phyloP scores from a whole-genome alignment of 2,329 filamentous ascomycete species.

The Graphilbum sp. region DNA sequence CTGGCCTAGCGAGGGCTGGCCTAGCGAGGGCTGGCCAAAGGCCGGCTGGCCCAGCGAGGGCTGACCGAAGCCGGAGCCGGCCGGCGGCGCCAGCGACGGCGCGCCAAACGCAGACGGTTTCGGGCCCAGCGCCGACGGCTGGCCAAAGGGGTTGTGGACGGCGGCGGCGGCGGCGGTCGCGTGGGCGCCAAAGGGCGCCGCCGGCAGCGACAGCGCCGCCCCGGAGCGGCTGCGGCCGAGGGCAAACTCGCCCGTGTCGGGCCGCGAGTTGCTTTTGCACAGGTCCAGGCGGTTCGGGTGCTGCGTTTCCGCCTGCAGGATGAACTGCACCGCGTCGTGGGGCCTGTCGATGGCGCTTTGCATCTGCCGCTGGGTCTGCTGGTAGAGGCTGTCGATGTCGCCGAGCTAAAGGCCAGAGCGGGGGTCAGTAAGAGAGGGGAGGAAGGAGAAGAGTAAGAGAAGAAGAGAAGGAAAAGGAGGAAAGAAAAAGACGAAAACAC shows the following conservation, averaged over 20 bases:
- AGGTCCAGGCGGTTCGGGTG: slow-evolving; percentile 63
- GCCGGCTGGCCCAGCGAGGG: slow-evolving; percentile 15
- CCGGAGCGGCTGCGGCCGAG: slow-evolving; percentile 13
- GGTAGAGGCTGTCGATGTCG: slow-evolving; percentile 44
- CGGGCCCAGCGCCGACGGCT: slow-evolving; percentile 15
- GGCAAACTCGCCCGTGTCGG: slow-evolving; percentile 27
- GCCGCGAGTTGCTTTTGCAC: slow-evolving; percentile 27
- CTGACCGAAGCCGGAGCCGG: slow-evolving; percentile 19
- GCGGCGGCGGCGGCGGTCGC: neutral
- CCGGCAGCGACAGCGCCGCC: no score
- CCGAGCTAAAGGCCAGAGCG: no score
- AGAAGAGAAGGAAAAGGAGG: neutral
- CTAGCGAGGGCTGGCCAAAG: slow-evolving; percentile 6
- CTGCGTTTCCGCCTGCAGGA: slow-evolving; percentile 47
- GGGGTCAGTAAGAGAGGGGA: no score
- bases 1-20: slow-evolving; percentile 21
- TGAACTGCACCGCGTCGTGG: slow-evolving; percentile 54
- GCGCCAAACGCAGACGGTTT: slow-evolving; percentile 15
- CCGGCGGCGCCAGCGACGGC: slow-evolving; percentile 10
- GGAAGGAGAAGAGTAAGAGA: no score
- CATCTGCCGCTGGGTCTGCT: slow-evolving; percentile 54
- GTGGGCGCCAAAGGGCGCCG: slow-evolving; percentile 20
- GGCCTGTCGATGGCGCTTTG: slow-evolving; percentile 52
- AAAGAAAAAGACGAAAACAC: slow-evolving; percentile 10
- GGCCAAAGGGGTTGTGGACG: slow-evolving; percentile 21